Evolutionary conservation across 805 yeast species (phyloP).

Genomic region (Saccharomycopsis sp.): DNA sequence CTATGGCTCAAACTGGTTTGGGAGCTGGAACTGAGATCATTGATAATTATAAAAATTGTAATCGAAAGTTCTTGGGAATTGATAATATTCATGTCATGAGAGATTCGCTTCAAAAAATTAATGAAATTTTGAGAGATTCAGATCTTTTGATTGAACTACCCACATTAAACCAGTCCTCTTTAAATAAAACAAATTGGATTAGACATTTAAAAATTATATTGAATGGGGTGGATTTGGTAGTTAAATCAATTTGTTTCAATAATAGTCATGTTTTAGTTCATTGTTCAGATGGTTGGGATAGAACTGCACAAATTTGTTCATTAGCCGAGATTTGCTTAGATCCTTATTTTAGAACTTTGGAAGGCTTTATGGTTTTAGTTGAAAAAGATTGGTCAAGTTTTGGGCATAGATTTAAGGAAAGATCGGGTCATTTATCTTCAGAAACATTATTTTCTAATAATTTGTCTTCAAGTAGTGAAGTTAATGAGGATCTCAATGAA

Average conservation of each 20-base stretch:
- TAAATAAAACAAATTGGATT: conserved; percentile 71
- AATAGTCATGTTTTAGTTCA: conserved; percentile 78
- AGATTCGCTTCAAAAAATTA: conserved; percentile 60
- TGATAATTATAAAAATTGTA: conserved; percentile 64
- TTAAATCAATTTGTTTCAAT: conserved; percentile 73
- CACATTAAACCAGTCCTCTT: conserved; percentile 38
- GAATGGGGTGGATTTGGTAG: conserved; percentile 65
- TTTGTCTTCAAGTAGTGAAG: conserved; percentile 18
- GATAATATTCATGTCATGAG: conserved; percentile 95
- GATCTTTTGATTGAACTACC: conserved; percentile 43
- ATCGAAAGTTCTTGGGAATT: conserved; percentile 74
- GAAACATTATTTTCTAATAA: conserved; percentile 41
- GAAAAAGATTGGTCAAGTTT: conserved; percentile 96
- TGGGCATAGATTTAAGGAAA: conserved; percentile 81
- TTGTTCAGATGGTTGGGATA: conserved; percentile 98
- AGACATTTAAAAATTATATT: conserved; percentile 58
- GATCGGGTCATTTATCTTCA: conserved; percentile 65
- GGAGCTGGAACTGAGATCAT: conserved; percentile 98
- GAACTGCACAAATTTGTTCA: conserved; percentile 85
- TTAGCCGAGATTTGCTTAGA: conserved; percentile 80
- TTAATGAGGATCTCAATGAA: conserved; percentile 21
- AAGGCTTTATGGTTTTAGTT: conserved; percentile 75
- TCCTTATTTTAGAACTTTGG: conserved; percentile 78
- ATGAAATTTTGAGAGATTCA: conserved; percentile 53
- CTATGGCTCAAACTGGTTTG: conserved; percentile 90